These are phyloP conservation scores for Hamigera avellanea DNA, from an alignment of 495 filamentous ascomycete species.

Conservation along the genomic window DNA sequence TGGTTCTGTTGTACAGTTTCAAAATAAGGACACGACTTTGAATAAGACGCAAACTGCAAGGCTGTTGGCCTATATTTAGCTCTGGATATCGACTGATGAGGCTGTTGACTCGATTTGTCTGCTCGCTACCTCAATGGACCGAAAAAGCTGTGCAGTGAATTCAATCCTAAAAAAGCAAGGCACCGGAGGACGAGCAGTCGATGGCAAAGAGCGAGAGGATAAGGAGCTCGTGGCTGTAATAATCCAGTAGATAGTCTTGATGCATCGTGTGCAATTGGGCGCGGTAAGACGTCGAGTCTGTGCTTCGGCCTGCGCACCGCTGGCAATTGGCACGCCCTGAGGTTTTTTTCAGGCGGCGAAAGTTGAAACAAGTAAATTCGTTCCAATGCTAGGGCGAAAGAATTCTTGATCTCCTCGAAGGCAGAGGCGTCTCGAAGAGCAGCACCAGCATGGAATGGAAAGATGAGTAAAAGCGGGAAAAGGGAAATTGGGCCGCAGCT, in stretches of 20 bases:
- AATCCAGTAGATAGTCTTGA: slow-evolving; percentile 10
- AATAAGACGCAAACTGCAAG: neutral
- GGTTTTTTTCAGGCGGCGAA: no score
- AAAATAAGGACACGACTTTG: neutral
- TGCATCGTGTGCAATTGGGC: slow-evolving; percentile 25
- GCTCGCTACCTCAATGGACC: no score
- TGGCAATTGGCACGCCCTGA: slow-evolving; percentile 4
- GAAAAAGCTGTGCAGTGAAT: no score
- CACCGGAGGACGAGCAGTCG: slow-evolving; percentile 5
- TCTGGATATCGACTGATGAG: neutral
- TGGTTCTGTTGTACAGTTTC: neutral
- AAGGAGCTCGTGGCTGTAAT: slow-evolving; percentile 13
- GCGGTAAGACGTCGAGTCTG: slow-evolving; percentile 12
- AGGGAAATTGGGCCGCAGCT: no score
- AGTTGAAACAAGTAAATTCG: no score
- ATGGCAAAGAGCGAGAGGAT: slow-evolving; percentile 4
- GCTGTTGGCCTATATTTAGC: neutral
- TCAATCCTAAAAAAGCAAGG: slow-evolving; percentile 15
- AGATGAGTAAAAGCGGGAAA: no score
- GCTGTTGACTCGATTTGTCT: no score
- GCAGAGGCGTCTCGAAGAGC: no score
- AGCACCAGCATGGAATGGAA: no score
- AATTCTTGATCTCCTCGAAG: no score
- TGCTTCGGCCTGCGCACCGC: slow-evolving; percentile 13
- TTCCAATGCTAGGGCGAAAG: no score